Conservation (phyloP, 1,284 basidiomycete genomes). For the Fomitopsis pinicola region DNA sequence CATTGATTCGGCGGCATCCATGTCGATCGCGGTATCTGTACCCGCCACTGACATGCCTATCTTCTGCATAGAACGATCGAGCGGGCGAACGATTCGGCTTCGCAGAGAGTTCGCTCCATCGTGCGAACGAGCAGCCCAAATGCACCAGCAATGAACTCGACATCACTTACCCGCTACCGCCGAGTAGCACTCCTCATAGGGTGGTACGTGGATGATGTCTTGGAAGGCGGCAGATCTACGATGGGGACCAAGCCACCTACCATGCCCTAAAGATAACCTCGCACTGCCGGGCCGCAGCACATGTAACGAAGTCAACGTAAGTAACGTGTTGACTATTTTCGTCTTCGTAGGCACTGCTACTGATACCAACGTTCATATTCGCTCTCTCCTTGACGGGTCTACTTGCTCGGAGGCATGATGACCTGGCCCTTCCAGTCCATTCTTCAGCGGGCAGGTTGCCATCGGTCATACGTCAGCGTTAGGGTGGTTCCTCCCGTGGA, state of each 20-base stretch:
- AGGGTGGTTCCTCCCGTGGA: background rate
- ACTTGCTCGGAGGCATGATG: no score
- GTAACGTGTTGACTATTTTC: background rate
- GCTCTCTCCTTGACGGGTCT: background rate
- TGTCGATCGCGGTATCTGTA: background rate
- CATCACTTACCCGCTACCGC: background rate
- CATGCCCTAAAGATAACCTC: background rate
- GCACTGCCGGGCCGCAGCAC: background rate
- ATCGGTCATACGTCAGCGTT: background rate
- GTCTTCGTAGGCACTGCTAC: background rate
- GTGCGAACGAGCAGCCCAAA: background rate
- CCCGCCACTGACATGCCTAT: background rate
- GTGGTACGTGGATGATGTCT: no score
- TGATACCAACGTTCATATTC: background rate
- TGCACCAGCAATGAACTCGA: background rate
- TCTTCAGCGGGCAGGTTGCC: background rate
- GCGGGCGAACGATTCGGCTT: background rate
- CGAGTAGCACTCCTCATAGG: background rate
- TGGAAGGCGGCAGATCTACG: no score
- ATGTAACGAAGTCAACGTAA: background rate
- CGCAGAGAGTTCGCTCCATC: background rate
- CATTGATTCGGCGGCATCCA: background rate
- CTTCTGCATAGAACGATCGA: background rate
- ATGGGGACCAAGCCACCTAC: no score
- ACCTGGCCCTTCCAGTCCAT: background rate